Evolutionary conservation across 148 eudicot species (phyloP), one percentile per base, ranked within the genome.

Genomic region (Linanthus parryae): DNA sequence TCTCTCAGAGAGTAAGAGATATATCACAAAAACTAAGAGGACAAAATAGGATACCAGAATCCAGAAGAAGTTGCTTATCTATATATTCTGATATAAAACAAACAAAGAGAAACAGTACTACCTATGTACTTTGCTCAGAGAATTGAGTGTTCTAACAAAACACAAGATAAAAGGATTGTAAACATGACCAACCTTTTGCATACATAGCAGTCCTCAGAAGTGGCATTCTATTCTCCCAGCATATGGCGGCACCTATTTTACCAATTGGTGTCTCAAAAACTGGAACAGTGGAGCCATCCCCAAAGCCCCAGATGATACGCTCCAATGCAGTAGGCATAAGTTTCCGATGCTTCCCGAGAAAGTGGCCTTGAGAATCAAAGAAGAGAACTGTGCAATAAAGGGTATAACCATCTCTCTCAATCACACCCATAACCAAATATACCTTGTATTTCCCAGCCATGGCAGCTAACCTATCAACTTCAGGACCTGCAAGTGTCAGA

Each of bases 181-280:
- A n/a, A n/a, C n/a, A n/a, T n/a, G n/a, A n/a, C n/a, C n/a, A n/a
- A 91, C 95, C 98, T 87, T 86, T 91, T 49, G 75, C 98, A 67
- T 91, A 91, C 95, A 91, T 76, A 33, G 98, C 98, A 52, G 77
- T 87, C 59, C 98, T 78, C 52, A 91, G 59, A 58, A 91, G 83
- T 24, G 98, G 98, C 98, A 91, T 91, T 69, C 72, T 83, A 65
- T 86, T 91, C 53, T 91, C 98, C 98, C 95, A 87, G 57, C 95
- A 91, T 56, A 91, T 87, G 22, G 78, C 98, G 54, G 94, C 94
- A 44, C 98, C 98, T 44, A 87, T 71, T 68, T 84, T 87, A 9
- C 95, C 98, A 44, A 83, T 47, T 15, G 96, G 83, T n/a, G 98
- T 86, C 35, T 91, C 94, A 64, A 79, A 91, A 49, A 91, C 90